Conservation (phyloP, 495 filamentous ascomycete species). For the Aspergillus incahuasiensis region DNA sequence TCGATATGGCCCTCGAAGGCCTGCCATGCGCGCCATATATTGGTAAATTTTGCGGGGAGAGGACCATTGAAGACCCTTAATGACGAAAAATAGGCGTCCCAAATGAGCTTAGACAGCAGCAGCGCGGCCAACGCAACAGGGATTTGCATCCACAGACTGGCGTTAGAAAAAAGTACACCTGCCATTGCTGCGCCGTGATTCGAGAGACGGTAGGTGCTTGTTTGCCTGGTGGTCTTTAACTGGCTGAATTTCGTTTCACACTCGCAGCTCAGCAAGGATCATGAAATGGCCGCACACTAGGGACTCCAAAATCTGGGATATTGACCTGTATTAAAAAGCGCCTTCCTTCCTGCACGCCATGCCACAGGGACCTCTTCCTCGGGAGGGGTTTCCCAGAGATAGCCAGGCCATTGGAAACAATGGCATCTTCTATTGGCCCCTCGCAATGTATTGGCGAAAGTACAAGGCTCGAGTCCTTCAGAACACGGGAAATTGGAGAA, state of each 20-base stretch:
- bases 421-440: not conserved
- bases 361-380: not conserved
- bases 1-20: constrained; percentile 24
- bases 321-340: not conserved
- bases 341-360: not conserved
- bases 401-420: not conserved
- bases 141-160: constrained; percentile 1
- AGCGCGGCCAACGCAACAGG: not conserved
- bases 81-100: constrained; percentile 21
- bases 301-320: not conserved
- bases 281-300: not conserved
- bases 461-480: not conserved
- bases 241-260: not conserved
- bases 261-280: not conserved
- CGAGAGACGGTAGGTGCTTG: not conserved
- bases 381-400: not conserved
- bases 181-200: constrained; percentile 1
- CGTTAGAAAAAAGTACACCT: not conserved
- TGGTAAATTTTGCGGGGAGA: constrained; percentile 19
- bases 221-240: not conserved
- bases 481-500: not conserved
- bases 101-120: constrained; percentile 13
- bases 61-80: constrained; percentile 28
- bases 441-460: not conserved
- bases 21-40: constrained; percentile 28